phyloP scores from a whole-genome alignment of 2,329 filamentous ascomycete genomes.

The Penicillium sp. region DNA sequence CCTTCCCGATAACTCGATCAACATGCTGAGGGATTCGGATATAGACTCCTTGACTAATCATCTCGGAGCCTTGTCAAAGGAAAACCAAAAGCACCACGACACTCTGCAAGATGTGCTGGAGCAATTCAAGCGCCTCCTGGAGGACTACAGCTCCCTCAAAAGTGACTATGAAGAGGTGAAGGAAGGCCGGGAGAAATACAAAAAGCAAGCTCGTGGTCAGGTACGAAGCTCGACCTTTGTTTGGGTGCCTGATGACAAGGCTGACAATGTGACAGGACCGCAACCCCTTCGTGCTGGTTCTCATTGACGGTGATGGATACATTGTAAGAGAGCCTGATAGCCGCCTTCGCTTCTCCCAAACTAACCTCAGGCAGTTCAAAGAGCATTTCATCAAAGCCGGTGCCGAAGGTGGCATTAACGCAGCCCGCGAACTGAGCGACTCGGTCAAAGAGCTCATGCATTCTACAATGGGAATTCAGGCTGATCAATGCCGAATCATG shows the following conservation, averaged over 20 bases:
- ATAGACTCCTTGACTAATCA: conserved; percentile 34
- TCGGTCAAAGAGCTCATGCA: conserved; percentile 56
- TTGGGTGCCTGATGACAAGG: conserved; percentile 4
- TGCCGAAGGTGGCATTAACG: conserved; percentile 61
- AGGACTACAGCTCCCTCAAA: conserved; percentile 61
- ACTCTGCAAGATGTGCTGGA: conserved; percentile 43
- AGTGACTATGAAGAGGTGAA: conserved; percentile 65
- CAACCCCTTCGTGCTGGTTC: conserved; percentile 65
- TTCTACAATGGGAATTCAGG: conserved; percentile 49
- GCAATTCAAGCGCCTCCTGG: conserved; percentile 55
- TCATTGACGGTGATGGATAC: conserved; percentile 69
- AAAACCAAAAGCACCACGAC: conserved; percentile 40
- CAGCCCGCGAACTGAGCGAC: conserved; percentile 61
- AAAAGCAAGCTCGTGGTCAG: conserved; percentile 57
- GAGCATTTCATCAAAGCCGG: conserved; percentile 57
- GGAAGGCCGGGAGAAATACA: conserved; percentile 61
- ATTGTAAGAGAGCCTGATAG: conserved; percentile 34
- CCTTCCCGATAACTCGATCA: conserved; percentile 24
- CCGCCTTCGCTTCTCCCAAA: conserved; percentile 59
- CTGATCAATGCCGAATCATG: conserved; percentile 60
- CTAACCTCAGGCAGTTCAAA: conserved; percentile 60
- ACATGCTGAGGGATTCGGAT: conserved; percentile 35
- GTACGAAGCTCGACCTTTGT: conserved; percentile 30
- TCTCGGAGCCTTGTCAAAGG: conserved; percentile 26
- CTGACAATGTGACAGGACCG: conserved; percentile 47